phyloP scores from a whole-genome alignment of 2,329 filamentous ascomycete genomes.

The Akanthomyces muscarius region DNA sequence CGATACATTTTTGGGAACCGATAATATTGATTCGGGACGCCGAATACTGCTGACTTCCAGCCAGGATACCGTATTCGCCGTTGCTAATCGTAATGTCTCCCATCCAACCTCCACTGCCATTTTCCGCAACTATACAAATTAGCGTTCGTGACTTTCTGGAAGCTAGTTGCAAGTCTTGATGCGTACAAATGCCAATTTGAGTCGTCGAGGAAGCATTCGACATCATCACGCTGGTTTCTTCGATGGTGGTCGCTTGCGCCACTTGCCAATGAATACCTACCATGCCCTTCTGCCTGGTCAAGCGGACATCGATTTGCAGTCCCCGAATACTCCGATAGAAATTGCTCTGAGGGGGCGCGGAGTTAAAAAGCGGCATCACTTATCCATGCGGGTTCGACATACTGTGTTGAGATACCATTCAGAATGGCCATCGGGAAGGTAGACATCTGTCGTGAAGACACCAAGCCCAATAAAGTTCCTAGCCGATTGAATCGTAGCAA shows the following conservation, averaged over 20 bases:
- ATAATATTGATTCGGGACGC: neutral
- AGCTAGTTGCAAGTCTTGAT: neutral
- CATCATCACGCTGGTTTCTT: slow-evolving; percentile 9
- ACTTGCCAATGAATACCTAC: slow-evolving; percentile 19
- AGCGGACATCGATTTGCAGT: slow-evolving; percentile 7
- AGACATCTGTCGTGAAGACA: neutral
- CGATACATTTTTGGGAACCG: neutral
- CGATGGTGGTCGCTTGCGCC: slow-evolving; percentile 10
- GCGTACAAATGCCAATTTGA: slow-evolving; percentile 1
- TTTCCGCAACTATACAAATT: slow-evolving; percentile 9
- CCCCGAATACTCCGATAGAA: slow-evolving; percentile 14
- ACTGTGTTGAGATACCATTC: slow-evolving; percentile 4
- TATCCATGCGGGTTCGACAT: neutral
- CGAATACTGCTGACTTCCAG: slow-evolving; percentile 4
- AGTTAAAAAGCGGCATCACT: slow-evolving; percentile 9
- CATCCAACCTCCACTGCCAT: slow-evolving; percentile 14
- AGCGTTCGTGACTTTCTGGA: neutral
- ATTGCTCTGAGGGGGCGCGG: neutral
- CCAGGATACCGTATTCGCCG: neutral
- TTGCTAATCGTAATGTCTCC: neutral
- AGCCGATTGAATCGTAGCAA: neutral
- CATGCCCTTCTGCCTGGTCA: slow-evolving; percentile 17
- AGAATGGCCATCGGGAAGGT: neutral
- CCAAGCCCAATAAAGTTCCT: neutral
- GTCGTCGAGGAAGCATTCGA: slow-evolving; percentile 5